Percentiles rank a stretch among this genome's conserved stretches.
Evolutionary conservation across 2,329 filamentous ascomycete genomes (phyloP).

Genomic region (Colletotrichum plurivorum): DNA sequence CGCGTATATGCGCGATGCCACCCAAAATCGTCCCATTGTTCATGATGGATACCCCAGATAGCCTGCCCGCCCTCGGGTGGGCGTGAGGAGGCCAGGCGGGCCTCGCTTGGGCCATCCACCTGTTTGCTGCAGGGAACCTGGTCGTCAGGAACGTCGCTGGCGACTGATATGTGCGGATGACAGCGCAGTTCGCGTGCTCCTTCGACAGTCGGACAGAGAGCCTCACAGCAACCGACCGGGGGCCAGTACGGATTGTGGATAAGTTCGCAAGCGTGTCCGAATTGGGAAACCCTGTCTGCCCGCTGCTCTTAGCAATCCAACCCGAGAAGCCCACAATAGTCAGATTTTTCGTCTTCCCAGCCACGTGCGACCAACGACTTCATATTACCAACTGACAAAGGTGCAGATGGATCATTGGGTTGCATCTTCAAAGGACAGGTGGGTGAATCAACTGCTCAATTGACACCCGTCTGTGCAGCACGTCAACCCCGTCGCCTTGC

Average conservation of each 20-base stretch:
- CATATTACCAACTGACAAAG: constrained; percentile 16
- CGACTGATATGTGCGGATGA: constrained; percentile 22
- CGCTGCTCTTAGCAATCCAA: constrained; percentile 23
- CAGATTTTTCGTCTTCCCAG: constrained; percentile 5
- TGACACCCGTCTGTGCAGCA: constrained; percentile 9
- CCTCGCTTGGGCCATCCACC: constrained; percentile 15
- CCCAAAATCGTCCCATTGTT: constrained; percentile 30
- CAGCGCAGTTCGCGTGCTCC: constrained; percentile 19
- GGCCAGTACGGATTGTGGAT: constrained; percentile 24
- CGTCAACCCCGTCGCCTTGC: constrained; percentile 18
- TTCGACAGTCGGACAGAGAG: constrained; percentile 12
- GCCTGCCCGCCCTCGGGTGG: constrained; percentile 18
- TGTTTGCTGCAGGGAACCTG: constrained; percentile 33
- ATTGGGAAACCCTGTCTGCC: constrained; percentile 24
- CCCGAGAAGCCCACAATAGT: constrained; percentile 6
- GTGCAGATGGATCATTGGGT: neutral
- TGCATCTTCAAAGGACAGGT: constrained; percentile 4
- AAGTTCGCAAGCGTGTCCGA: constrained; percentile 36
- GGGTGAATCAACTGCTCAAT: constrained; percentile 11
- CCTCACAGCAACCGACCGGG: constrained; percentile 20
- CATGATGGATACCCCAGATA: constrained; percentile 25
- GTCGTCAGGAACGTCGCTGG: neutral
- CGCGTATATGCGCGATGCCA: constrained; percentile 6
- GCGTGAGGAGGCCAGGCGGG: constrained; percentile 13
- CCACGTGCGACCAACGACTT: constrained; percentile 18